phyloP scores from a whole-genome alignment of 208 protist species.

The Acanthamoeba pearcei region DNA sequence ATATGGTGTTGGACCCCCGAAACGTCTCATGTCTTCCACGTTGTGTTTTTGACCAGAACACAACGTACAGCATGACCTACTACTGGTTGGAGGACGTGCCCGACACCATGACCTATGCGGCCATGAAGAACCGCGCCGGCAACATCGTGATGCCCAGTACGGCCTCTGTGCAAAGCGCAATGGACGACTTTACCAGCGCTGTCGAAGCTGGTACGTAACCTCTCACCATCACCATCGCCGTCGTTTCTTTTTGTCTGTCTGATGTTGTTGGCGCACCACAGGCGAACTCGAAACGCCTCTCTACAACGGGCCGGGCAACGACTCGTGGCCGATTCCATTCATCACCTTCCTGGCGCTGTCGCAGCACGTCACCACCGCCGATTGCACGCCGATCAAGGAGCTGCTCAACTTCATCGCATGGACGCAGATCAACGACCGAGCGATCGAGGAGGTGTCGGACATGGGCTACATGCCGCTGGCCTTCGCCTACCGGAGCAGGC shows the following conservation, averaged over 20 bases:
- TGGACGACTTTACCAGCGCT: background rate
- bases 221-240: background rate
- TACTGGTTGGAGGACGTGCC: constrained; percentile 39
- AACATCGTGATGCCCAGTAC: constrained; percentile 9
- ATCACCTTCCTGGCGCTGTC: constrained; percentile 3
- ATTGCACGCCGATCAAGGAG: constrained; percentile 24
- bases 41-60: background rate
- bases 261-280: background rate
- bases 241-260: background rate
- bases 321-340: constrained; percentile 30
- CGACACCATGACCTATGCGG: background rate
- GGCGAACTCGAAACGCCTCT: background rate
- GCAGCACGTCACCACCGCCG: background rate
- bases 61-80: background rate
- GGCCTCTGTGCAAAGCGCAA: constrained; percentile 1
- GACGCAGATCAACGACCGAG: constrained; percentile 22
- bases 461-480: constrained; percentile 40
- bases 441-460: background rate
- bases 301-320: background rate
- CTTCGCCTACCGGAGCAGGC: constrained; percentile 22
- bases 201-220: background rate
- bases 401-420: constrained; percentile 25
- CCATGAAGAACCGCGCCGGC: background rate
- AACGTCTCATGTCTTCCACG: background rate
- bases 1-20: background rate